phyloP scores from a whole-genome alignment of 1,139 yeast species.

The Groenewaldozyma auringiensis region DNA sequence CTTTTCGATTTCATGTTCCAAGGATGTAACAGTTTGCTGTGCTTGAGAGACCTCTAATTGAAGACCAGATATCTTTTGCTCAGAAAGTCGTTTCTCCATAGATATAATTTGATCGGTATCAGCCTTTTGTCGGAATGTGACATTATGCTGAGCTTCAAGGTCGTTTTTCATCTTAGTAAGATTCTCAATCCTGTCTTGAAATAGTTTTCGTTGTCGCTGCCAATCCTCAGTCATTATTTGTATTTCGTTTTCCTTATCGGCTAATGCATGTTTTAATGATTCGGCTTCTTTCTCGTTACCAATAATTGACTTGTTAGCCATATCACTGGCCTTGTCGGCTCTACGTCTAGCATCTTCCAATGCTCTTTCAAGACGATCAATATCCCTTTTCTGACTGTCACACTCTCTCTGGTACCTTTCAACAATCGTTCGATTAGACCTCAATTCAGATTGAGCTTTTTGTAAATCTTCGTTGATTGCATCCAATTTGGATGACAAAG shows the following conservation, averaged over 20 bases:
- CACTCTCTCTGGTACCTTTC: slow-evolving; percentile 18
- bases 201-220: slow-evolving; percentile 14
- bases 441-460: slow-evolving; percentile 12
- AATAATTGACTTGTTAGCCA: slow-evolving; percentile 15
- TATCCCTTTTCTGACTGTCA: slow-evolving; percentile 17
- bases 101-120: slow-evolving; percentile 15
- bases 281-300: slow-evolving; percentile 14
- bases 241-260: slow-evolving; percentile 13
- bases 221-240: slow-evolving; percentile 10
- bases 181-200: slow-evolving; percentile 15
- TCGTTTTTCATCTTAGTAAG: slow-evolving; percentile 17
- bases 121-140: slow-evolving; percentile 14
- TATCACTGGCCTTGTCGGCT: slow-evolving; percentile 8
- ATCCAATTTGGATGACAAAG: slow-evolving; percentile 14
- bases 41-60: slow-evolving; percentile 18
- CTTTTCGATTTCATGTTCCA: slow-evolving; percentile 17
- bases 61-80: slow-evolving; percentile 15
- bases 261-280: slow-evolving; percentile 13
- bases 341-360: slow-evolving; percentile 13
- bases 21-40: slow-evolving; percentile 13
- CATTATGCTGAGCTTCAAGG: slow-evolving; percentile 17
- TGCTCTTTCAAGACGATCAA: slow-evolving; percentile 16
- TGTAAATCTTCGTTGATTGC: slow-evolving; percentile 7
- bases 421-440: slow-evolving; percentile 15
- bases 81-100: slow-evolving; percentile 17